A percentile compares a stretch with the other conserved stretches of the same genome.
Conservation (phyloP, 345 rosid species). For the Hibiscus mutabilis region DNA sequence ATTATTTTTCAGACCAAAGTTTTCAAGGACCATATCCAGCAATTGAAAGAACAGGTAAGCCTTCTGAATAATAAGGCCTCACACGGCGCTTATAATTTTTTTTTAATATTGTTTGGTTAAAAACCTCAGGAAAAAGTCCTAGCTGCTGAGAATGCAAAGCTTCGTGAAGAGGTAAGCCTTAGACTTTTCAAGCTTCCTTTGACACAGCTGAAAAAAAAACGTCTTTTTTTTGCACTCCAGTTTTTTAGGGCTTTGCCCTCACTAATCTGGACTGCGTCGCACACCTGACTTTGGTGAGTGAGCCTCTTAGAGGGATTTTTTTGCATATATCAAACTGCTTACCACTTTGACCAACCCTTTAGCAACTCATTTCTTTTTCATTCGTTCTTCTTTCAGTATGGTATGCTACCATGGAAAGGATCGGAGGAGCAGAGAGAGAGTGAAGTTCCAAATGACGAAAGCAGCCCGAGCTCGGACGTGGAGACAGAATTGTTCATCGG, state of each 20-base stretch:
- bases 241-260: too few species aligned
- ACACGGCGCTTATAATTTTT: neutral
- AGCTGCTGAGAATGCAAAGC: conserved; percentile 49
- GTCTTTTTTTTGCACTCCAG: too few species aligned
- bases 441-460: conserved; percentile 22
- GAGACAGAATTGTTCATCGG: conserved; percentile 89
- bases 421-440: conserved; percentile 18
- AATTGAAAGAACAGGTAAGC: conserved; percentile 62
- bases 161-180: conserved; percentile 44
- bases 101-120: neutral
- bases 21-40: conserved; percentile 59
- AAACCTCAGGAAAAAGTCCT: conserved; percentile 49
- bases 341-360: too few species aligned
- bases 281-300: too few species aligned
- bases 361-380: neutral
- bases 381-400: conserved; percentile 32
- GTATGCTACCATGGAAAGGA: conserved; percentile 21
- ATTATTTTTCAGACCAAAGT: conserved; percentile 48
- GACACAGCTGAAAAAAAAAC: too few species aligned
- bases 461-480: conserved; percentile 60
- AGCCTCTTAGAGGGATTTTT: too few species aligned
- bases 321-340: too few species aligned
- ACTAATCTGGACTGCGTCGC: too few species aligned
- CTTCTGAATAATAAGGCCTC: too few species aligned
- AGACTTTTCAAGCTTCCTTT: too few species aligned